These are phyloP conservation scores for Grifola frondosa DNA, from an alignment of 1,284 basidiomycete species.

Conservation along the genomic window DNA sequence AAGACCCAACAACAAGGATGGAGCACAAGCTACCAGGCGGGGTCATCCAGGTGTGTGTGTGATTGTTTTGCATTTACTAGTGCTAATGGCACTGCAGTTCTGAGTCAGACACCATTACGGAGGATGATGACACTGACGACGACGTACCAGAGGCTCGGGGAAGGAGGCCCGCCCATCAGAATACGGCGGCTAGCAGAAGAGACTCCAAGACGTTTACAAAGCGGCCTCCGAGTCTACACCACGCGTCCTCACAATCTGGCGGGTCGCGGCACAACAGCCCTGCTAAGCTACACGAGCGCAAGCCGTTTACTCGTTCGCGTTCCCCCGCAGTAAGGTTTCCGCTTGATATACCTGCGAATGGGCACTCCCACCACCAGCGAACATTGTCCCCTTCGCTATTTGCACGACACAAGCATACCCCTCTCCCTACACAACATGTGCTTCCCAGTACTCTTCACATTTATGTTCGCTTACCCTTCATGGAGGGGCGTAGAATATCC, in stretches of 20 bases:
- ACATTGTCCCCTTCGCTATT: conserved; percentile 30
- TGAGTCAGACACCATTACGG: conserved; percentile 44
- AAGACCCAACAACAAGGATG: conserved; percentile 49
- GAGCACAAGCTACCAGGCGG: conserved; percentile 85
- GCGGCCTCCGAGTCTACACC: conserved; percentile 8
- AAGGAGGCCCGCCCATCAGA: conserved; percentile 32
- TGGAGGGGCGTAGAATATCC: conserved; percentile 41
- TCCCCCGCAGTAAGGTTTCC: conserved; percentile 46
- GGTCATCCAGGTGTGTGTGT: conserved; percentile 64
- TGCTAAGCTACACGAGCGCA: conserved; percentile 21
- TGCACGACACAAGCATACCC: conserved; percentile 24
- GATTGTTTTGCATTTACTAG: neutral
- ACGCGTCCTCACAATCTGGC: conserved; percentile 17
- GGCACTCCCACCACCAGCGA: conserved; percentile 25
- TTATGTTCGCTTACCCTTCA: conserved; percentile 41
- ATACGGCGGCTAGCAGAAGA: conserved; percentile 10
- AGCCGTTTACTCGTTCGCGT: conserved; percentile 56
- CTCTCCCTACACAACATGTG: conserved; percentile 28
- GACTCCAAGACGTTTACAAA: neutral
- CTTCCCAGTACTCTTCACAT: conserved; percentile 46
- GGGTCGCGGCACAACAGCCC: conserved; percentile 27
- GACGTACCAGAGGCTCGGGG: conserved; percentile 42
- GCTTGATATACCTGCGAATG: conserved; percentile 26
- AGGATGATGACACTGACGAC: conserved; percentile 45
- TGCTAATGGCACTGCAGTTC: conserved; percentile 47